These are phyloP conservation scores for Wickerhamomyces queroliae DNA, from an alignment of 805 yeast species.

Conservation along the genomic window DNA sequence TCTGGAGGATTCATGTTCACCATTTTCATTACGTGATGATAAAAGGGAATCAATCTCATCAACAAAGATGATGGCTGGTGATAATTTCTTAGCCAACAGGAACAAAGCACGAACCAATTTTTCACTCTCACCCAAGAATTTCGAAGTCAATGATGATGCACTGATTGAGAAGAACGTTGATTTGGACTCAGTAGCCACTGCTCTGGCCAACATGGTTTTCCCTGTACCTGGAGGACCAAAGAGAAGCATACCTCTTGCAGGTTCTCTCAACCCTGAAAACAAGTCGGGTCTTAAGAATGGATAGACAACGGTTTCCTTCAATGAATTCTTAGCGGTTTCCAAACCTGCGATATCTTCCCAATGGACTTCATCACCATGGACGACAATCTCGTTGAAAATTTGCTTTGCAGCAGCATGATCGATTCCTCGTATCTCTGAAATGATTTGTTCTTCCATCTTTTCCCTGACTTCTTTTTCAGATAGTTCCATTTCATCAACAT, in stretches of 20 bases:
- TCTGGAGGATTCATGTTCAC: slow-evolving; percentile 82
- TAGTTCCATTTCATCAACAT: slow-evolving; percentile 17
- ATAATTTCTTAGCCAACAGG: slow-evolving; percentile 72
- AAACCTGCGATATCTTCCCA: slow-evolving; percentile 97
- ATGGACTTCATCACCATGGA: slow-evolving; percentile 82
- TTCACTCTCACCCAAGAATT: slow-evolving; percentile 88
- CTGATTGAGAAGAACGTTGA: slow-evolving; percentile 90
- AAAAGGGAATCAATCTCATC: slow-evolving; percentile 93
- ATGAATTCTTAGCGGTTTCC: slow-evolving; percentile 78
- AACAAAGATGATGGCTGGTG: slow-evolving; percentile 91
- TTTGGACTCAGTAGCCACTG: slow-evolving; percentile 92
- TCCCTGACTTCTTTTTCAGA: slow-evolving; percentile 23
- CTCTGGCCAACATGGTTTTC: slow-evolving; percentile 93
- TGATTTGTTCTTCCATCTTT: slow-evolving; percentile 23
- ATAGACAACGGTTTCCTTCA: slow-evolving; percentile 93
- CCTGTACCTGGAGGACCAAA: slow-evolving; percentile 99
- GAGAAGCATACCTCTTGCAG: slow-evolving; percentile 91
- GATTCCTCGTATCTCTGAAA: slow-evolving; percentile 45
- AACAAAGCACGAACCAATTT: slow-evolving; percentile 87
- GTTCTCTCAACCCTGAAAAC: slow-evolving; percentile 86
- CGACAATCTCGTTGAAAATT: slow-evolving; percentile 81
- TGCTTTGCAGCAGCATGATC: slow-evolving; percentile 77
- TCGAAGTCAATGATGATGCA: slow-evolving; percentile 85
- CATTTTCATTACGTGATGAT: slow-evolving; percentile 59
- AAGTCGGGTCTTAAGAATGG: slow-evolving; percentile 93